A percentile compares a stretch with the other conserved stretches of the same genome.
phyloP scores from a whole-genome alignment of 176 grass and related monocot species.

The Rhynchospora breviuscula region DNA sequence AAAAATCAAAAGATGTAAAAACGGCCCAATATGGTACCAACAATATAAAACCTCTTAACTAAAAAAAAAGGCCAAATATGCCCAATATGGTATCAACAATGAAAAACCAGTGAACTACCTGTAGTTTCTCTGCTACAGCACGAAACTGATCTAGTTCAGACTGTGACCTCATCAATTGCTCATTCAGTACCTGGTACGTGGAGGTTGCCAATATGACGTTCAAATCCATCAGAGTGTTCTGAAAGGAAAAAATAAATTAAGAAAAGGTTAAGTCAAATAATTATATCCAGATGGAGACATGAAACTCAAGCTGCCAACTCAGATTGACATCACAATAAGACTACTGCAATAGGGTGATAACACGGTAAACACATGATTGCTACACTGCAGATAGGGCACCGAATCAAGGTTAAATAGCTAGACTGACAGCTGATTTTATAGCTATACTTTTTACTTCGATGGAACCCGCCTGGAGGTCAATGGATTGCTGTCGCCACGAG shows the following conservation, averaged over 20 bases:
- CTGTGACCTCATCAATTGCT: conserved; percentile 55
- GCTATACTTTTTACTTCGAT: background rate
- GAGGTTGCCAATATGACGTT: conserved; percentile 75
- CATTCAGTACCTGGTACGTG: conserved; percentile 61
- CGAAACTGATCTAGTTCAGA: conserved; percentile 51
- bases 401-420: background rate
- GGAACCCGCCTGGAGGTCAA: background rate
- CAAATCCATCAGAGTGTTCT: conserved; percentile 85
- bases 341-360: background rate
- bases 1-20: conserved; percentile 26
- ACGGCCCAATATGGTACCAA: background rate
- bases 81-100: background rate
- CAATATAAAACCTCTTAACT: conserved; percentile 27
- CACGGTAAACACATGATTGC: background rate
- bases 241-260: conserved; percentile 18
- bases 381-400: background rate
- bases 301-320: background rate
- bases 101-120: conserved; percentile 67
- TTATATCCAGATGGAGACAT: background rate
- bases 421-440: background rate
- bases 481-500: background rate
- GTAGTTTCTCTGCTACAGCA: conserved; percentile 77
- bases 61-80: background rate
- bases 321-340: background rate
- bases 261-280: background rate